phyloP scores from a whole-genome alignment of 805 yeast species.

The Candida montana region DNA sequence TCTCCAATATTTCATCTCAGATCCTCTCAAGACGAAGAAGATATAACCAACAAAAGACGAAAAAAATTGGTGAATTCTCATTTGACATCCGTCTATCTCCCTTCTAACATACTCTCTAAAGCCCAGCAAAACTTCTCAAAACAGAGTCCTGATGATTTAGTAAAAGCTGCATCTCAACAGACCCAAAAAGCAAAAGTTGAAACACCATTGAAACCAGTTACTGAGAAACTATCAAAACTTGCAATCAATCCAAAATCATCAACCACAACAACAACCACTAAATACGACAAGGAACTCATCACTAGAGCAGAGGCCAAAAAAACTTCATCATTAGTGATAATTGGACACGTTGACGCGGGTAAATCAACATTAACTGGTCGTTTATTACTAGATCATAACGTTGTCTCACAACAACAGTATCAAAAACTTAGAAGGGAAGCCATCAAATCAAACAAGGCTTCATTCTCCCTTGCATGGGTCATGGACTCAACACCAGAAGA shows the following conservation, averaged over 20 bases:
- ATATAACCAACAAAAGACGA: slow-evolving; percentile 9
- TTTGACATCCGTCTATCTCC: slow-evolving; percentile 27
- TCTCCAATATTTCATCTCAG: background rate
- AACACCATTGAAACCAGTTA: slow-evolving; percentile 17
- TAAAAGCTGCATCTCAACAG: background rate
- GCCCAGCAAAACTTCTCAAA: slow-evolving; percentile 48
- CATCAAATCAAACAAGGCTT: slow-evolving; percentile 94
- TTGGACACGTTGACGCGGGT: slow-evolving; percentile 99
- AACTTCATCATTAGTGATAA: slow-evolving; percentile 98
- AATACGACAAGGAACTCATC: slow-evolving; percentile 25
- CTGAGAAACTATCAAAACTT: slow-evolving; percentile 16
- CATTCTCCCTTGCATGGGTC: slow-evolving; percentile 98
- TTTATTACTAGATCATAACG: slow-evolving; percentile 95
- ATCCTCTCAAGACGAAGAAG: background rate
- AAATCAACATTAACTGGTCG: slow-evolving; percentile 98
- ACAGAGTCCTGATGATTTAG: slow-evolving; percentile 79
- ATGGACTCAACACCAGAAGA: slow-evolving; percentile 94
- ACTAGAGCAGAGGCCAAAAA: slow-evolving; percentile 51
- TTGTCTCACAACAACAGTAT: slow-evolving; percentile 90
- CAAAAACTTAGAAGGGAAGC: slow-evolving; percentile 98
- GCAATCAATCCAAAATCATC: slow-evolving; percentile 19
- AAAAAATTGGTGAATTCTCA: slow-evolving; percentile 20
- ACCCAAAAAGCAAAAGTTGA: slow-evolving; percentile 4
- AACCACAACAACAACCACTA: slow-evolving; percentile 20
- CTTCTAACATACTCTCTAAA: slow-evolving; percentile 35